Evolutionary conservation across 495 filamentous ascomycete genomes (phyloP).

Genomic region (Penicillium manginii): DNA sequence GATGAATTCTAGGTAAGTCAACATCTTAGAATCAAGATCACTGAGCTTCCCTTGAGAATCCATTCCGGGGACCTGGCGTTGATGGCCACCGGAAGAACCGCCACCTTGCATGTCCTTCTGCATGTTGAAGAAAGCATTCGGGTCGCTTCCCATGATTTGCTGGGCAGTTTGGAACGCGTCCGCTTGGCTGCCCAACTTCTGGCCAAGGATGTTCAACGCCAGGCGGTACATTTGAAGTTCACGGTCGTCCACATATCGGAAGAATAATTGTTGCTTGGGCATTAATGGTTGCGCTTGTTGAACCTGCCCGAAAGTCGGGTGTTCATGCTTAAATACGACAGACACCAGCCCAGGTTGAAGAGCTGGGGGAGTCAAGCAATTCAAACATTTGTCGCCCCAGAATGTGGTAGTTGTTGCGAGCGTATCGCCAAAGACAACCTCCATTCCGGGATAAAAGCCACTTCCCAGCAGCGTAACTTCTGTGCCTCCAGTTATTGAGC

Average conservation of each 20-base stretch:
- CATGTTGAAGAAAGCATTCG: slow-evolving; percentile 46
- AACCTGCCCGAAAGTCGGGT: slow-evolving; percentile 53
- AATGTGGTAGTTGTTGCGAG: slow-evolving; percentile 79
- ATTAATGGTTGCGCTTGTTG: slow-evolving; percentile 49
- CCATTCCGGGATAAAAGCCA: slow-evolving; percentile 76
- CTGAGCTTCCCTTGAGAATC: slow-evolving; percentile 46
- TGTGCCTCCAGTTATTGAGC: slow-evolving; percentile 77
- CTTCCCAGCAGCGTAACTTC: slow-evolving; percentile 84
- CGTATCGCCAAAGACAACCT: slow-evolving; percentile 83
- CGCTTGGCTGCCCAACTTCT: slow-evolving; percentile 52
- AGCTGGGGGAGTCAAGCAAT: slow-evolving; percentile 81
- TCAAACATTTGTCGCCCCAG: slow-evolving; percentile 81
- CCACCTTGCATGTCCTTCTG: slow-evolving; percentile 49
- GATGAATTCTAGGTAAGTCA: slow-evolving; percentile 75
- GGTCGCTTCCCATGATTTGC: slow-evolving; percentile 54
- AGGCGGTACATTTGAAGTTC: slow-evolving; percentile 66
- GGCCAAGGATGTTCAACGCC: slow-evolving; percentile 51
- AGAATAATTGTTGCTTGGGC: slow-evolving; percentile 62
- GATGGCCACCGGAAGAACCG: slow-evolving; percentile 42
- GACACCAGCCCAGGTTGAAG: slow-evolving; percentile 68
- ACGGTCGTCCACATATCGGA: slow-evolving; percentile 79
- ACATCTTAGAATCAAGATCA: slow-evolving; percentile 71
- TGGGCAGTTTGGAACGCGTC: slow-evolving; percentile 55
- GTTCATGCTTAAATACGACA: slow-evolving; percentile 71
- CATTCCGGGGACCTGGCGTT: slow-evolving; percentile 49